Evolutionary conservation across 2,329 filamentous ascomycete species (phyloP).

Genomic region (Ophiostoma piceae): DNA sequence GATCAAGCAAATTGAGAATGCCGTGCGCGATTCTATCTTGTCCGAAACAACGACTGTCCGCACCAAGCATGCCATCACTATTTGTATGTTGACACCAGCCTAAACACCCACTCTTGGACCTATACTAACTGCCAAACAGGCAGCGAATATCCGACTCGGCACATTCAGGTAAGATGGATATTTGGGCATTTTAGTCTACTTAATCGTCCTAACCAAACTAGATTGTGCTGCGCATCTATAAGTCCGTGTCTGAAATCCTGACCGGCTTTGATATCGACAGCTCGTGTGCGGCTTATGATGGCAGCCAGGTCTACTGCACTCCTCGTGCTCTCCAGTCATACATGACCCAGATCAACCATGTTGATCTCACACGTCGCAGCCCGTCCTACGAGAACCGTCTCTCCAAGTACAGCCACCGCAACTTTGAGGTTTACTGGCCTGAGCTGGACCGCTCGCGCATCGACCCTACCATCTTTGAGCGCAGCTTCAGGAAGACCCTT

Average conservation of each 20-base stretch:
- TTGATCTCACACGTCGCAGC: conserved; percentile 73
- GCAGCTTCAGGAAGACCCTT: conserved; percentile 68
- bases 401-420: conserved; percentile 77
- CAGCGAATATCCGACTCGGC: neutral
- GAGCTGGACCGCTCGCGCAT: conserved; percentile 67
- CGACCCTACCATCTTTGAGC: conserved; percentile 82
- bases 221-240: conserved; percentile 71
- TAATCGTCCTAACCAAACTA: neutral
- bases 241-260: conserved; percentile 75
- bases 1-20: conserved; percentile 73
- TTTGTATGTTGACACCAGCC: conserved; percentile 44
- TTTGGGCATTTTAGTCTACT: neutral
- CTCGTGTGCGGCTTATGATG: conserved; percentile 74
- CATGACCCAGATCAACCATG: conserved; percentile 74
- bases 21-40: conserved; percentile 70
- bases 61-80: conserved; percentile 83
- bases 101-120: conserved; percentile 40
- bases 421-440: conserved; percentile 80
- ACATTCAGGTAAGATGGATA: neutral
- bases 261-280: conserved; percentile 87
- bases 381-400: conserved; percentile 84
- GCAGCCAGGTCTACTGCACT: conserved; percentile 70
- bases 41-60: conserved; percentile 79
- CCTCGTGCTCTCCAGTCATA: conserved; percentile 73
- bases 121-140: neutral